Evolutionary conservation across 768 basidiomycete genomes (phyloP).

Genomic region (Tylopilus plumbeoviolaceoides): DNA sequence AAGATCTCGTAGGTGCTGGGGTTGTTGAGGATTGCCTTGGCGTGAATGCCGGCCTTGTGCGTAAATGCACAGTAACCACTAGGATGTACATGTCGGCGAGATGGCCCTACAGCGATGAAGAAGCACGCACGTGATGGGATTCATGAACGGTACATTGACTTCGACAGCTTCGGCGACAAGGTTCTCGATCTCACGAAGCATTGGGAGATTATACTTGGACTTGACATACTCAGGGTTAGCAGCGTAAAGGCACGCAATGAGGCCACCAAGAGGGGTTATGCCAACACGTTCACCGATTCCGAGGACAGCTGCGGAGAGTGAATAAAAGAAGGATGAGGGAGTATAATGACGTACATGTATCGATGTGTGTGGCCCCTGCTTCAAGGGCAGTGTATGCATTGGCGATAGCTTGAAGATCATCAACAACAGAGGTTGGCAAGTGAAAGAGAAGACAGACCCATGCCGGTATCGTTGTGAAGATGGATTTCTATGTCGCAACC

Average conservation of each 20-base stretch:
- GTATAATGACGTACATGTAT: slow-evolving; percentile 70
- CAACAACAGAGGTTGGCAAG: background rate
- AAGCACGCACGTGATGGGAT: slow-evolving; percentile 76
- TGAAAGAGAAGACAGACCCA: slow-evolving; percentile 50
- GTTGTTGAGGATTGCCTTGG: slow-evolving; percentile 99
- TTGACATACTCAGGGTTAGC: slow-evolving; percentile 99
- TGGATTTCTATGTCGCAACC: slow-evolving; percentile 97
- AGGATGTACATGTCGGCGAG: slow-evolving; percentile 1
- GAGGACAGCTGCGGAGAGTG: slow-evolving; percentile 61
- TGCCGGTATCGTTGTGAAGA: slow-evolving; percentile 97
- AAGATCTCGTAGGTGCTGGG: slow-evolving; percentile 98
- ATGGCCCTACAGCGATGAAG: background rate
- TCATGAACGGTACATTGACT: slow-evolving; percentile 96
- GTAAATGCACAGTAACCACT: slow-evolving; percentile 99
- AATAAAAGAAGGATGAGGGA: background rate
- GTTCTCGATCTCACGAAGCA: slow-evolving; percentile 99
- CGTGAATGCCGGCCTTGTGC: slow-evolving; percentile 99
- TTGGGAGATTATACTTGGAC: slow-evolving; percentile 95
- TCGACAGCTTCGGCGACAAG: slow-evolving; percentile 98
- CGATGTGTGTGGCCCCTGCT: slow-evolving; percentile 98
- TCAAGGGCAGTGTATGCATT: slow-evolving; percentile 98
- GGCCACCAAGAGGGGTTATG: slow-evolving; percentile 95
- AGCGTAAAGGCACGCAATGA: slow-evolving; percentile 94
- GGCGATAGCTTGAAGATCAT: slow-evolving; percentile 68
- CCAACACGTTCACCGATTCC: slow-evolving; percentile 99